phyloP scores from a whole-genome alignment of 495 filamentous ascomycete genomes.

The Neohortaea acidophila region DNA sequence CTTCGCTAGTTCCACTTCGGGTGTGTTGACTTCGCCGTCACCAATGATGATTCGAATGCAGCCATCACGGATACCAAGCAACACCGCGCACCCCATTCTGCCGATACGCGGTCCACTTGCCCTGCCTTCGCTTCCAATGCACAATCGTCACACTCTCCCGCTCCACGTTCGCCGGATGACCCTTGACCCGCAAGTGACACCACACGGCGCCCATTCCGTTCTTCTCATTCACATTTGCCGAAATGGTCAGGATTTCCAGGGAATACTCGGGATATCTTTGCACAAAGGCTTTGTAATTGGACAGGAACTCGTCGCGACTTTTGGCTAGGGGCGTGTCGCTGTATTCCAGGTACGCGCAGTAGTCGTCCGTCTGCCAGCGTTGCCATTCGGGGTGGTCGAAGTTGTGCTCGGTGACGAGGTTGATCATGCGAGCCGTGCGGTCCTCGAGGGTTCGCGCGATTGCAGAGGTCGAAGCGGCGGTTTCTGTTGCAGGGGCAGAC shows the following conservation, averaged over 20 bases:
- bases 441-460: too few species aligned
- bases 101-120: too few species aligned
- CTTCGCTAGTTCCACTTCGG: too few species aligned
- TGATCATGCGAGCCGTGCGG: too few species aligned
- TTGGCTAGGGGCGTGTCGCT: neutral
- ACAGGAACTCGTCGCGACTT: neutral
- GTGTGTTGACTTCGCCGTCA: too few species aligned
- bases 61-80: too few species aligned
- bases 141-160: neutral
- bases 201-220: constrained; percentile 14
- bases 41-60: too few species aligned
- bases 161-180: neutral
- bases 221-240: constrained; percentile 37
- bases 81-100: too few species aligned
- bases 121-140: too few species aligned
- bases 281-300: neutral
- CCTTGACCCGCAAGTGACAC: neutral
- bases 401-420: neutral
- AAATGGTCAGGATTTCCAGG: constrained; percentile 28
- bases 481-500: too few species aligned
- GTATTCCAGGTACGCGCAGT: neutral
- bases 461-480: too few species aligned
- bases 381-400: neutral
- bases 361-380: neutral
- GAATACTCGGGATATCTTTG: neutral